phyloP scores from a whole-genome alignment of 495 filamentous ascomycete genomes.

The Penicillium nucicola region DNA sequence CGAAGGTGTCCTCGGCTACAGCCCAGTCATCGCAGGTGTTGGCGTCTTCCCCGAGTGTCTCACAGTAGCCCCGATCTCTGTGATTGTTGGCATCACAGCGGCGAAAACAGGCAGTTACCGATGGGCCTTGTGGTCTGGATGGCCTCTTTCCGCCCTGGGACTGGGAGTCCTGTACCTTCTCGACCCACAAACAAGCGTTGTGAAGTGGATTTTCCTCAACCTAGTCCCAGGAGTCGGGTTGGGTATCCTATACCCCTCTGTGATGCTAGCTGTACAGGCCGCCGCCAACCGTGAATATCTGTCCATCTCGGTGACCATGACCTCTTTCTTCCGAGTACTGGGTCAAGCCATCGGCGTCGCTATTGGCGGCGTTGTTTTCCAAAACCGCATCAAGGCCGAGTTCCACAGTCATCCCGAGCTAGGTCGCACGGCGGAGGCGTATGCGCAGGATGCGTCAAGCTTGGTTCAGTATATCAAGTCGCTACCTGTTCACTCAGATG shows the following conservation, averaged over 20 bases:
- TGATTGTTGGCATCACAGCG: constrained; percentile 27
- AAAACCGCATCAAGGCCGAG: constrained; percentile 9
- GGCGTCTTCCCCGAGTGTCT: constrained; percentile 46
- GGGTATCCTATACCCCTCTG: constrained; percentile 37
- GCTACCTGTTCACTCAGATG: too few species aligned
- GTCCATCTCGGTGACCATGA: constrained; percentile 37
- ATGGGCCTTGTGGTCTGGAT: constrained; percentile 41
- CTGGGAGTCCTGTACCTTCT: constrained; percentile 34
- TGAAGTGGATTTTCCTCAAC: constrained; percentile 38
- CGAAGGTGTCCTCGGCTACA: constrained; percentile 45
- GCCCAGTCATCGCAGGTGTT: constrained; percentile 38
- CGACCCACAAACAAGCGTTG: constrained; percentile 24
- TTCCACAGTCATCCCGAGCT: too few species aligned
- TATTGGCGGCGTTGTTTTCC: constrained; percentile 38
- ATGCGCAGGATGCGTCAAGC: too few species aligned
- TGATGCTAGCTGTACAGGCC: constrained; percentile 40
- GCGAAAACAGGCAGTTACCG: constrained; percentile 34
- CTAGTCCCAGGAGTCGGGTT: constrained; percentile 37
- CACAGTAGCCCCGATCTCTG: constrained; percentile 36
- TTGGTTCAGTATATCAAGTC: too few species aligned
- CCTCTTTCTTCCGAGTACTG: constrained; percentile 38
- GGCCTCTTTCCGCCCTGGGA: constrained; percentile 40
- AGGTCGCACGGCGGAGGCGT: too few species aligned
- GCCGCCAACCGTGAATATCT: constrained; percentile 26
- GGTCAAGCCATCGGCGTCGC: constrained; percentile 46